Conservation (phyloP, 352 stramenopile species). For the Globisporangium barbulae region DNA sequence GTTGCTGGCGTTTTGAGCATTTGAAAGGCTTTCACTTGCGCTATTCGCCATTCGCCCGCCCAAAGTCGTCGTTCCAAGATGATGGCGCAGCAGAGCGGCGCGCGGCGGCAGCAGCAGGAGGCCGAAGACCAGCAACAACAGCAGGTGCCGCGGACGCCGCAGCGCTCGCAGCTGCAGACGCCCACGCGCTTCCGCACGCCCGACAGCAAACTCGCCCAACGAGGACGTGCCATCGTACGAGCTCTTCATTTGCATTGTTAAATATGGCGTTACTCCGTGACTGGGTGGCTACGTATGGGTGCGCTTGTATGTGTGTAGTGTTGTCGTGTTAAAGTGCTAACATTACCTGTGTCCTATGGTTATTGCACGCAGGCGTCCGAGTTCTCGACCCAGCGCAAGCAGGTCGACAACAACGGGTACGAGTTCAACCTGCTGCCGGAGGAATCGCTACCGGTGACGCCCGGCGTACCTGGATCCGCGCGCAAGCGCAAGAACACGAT, state of each 20-base stretch:
- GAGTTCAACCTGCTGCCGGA: slow-evolving; percentile 61
- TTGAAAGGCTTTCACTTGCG: slow-evolving; percentile 12
- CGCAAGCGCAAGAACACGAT: slow-evolving; percentile 28
- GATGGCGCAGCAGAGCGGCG: slow-evolving; percentile 13
- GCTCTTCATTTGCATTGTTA: slow-evolving; percentile 4
- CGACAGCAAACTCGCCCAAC: slow-evolving; percentile 18
- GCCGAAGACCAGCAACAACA: slow-evolving; percentile 6
- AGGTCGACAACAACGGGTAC: slow-evolving; percentile 29
- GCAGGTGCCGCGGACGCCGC: slow-evolving; percentile 6
- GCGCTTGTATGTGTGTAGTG: background rate
- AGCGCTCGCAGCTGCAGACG: slow-evolving; percentile 13
- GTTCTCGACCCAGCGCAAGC: slow-evolving; percentile 28
- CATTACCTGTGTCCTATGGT: background rate
- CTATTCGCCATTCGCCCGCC: slow-evolving; percentile 7
- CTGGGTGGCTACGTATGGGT: background rate
- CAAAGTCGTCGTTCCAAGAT: slow-evolving; percentile 5
- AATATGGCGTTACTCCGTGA: background rate
- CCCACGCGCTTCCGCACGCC: slow-evolving; percentile 17
- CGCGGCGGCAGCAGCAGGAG: slow-evolving; percentile 11
- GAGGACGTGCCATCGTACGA: slow-evolving; percentile 29
- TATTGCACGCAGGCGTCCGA: slow-evolving; percentile 20
- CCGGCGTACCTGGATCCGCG: slow-evolving; percentile 19
- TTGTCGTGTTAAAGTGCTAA: background rate
- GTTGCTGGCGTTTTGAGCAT: slow-evolving; percentile 6
- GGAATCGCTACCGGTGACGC: slow-evolving; percentile 21